These are phyloP conservation scores for Vicia faba DNA, from an alignment of 306 rosid genomes.

Conservation along the genomic window DNA sequence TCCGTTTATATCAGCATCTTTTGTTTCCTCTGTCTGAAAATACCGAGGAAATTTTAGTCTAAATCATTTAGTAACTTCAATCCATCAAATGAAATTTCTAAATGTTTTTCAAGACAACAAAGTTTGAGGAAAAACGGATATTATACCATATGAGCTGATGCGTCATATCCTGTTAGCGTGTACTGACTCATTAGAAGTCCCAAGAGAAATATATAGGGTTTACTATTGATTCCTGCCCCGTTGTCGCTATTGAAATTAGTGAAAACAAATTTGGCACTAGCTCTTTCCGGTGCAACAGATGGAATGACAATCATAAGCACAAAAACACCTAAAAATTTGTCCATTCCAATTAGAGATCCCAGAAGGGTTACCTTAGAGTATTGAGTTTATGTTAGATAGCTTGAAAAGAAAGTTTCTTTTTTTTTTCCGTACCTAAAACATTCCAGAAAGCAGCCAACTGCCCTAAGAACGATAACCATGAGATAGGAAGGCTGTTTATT, in stretches of 20 bases:
- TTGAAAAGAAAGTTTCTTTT: constrained; percentile 18
- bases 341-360: constrained; percentile 31
- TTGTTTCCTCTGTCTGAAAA: constrained; percentile 94
- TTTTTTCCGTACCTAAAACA: constrained; percentile 55
- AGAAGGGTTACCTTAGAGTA: constrained; percentile 17
- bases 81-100: constrained; percentile 13
- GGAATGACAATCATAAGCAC: constrained; percentile 86
- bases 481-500: constrained; percentile 79
- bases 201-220: constrained; percentile 75
- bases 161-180: constrained; percentile 88
- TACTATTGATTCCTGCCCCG: constrained; percentile 69
- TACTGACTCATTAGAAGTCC: constrained; percentile 95
- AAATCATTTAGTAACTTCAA: constrained; percentile 39
- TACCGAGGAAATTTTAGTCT: constrained; percentile 18
- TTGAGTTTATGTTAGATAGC: constrained; percentile 13
- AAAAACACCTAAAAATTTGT: constrained; percentile 67
- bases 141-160: constrained; percentile 96
- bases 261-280: constrained; percentile 84
- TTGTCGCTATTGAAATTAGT: constrained; percentile 88
- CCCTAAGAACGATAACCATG: constrained; percentile 81
- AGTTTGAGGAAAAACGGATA: constrained; percentile 31
- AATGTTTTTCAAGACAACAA: constrained; percentile 23
- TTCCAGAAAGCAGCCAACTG: constrained; percentile 93
- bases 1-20: constrained; percentile 82
- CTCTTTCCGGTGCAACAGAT: constrained; percentile 73